A percentile compares a stretch with the other conserved stretches of the same genome.
These are phyloP conservation scores for Trichophyton schoenleinii DNA, from an alignment of 2,329 filamentous ascomycete genomes.

Conservation along the genomic window DNA sequence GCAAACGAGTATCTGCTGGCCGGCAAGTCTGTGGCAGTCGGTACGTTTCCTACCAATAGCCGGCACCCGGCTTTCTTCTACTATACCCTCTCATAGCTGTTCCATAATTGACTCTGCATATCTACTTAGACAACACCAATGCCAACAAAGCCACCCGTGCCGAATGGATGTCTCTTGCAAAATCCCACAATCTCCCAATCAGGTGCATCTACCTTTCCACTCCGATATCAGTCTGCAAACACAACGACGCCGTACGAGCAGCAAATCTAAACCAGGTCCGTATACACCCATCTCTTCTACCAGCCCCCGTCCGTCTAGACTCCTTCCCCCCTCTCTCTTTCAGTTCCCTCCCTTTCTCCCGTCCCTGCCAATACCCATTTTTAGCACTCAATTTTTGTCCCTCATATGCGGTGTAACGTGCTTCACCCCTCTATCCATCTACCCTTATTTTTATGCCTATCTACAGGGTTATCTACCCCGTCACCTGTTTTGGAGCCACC, in stretches of 20 bases:
- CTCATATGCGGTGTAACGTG: neutral
- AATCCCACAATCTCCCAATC: slow-evolving; percentile 57
- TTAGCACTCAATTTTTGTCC: neutral
- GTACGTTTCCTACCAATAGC: slow-evolving; percentile 39
- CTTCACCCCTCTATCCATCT: neutral
- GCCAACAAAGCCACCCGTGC: slow-evolving; percentile 62
- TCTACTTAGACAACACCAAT: slow-evolving; percentile 80
- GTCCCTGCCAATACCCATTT: slow-evolving; percentile 1
- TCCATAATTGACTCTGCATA: slow-evolving; percentile 2
- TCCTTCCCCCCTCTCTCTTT: neutral
- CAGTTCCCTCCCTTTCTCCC: too few species aligned
- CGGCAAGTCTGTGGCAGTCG: slow-evolving; percentile 61
- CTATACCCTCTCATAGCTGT: neutral
- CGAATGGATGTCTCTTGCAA: slow-evolving; percentile 67
- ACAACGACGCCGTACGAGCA: slow-evolving; percentile 77
- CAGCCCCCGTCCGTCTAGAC: neutral
- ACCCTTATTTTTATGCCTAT: neutral
- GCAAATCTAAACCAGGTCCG: slow-evolving; percentile 38
- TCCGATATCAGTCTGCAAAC: slow-evolving; percentile 55
- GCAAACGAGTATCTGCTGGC: slow-evolving; percentile 53
- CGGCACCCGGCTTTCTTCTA: neutral
- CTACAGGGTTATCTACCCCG: neutral
- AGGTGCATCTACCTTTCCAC: slow-evolving; percentile 79
- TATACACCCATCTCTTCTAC: slow-evolving; percentile 7
- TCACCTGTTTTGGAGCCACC: too few species aligned